Percentiles rank a stretch among this genome's conserved stretches.
Conservation (phyloP, 768 basidiomycete genomes). For the Tylopilus felleus region DNA sequence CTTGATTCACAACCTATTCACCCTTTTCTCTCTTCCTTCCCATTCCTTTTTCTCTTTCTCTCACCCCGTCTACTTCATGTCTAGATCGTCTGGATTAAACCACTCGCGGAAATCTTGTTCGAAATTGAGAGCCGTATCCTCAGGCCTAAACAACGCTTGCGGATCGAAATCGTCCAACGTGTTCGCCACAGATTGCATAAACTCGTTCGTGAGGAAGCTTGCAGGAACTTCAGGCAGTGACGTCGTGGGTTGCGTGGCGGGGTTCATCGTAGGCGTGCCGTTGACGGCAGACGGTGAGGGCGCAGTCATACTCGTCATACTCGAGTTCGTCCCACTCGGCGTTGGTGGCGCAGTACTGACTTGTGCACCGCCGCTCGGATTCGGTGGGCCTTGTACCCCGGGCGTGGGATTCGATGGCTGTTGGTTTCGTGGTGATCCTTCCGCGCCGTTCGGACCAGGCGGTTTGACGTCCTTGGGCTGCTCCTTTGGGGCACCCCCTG, state of each 20-base stretch:
- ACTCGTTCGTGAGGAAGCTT: constrained; percentile 33
- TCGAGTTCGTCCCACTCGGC: constrained; percentile 31
- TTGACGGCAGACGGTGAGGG: constrained; percentile 38
- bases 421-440: constrained; percentile 45
- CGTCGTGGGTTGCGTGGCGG: constrained; percentile 24
- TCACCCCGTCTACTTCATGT: constrained; percentile 20
- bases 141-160: constrained; percentile 39
- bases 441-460: constrained; percentile 27
- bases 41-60: no score
- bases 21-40: not conserved
- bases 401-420: constrained; percentile 28
- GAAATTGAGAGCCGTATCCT: constrained; percentile 53
- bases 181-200: constrained; percentile 42
- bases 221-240: constrained; percentile 27
- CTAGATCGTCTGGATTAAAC: constrained; percentile 56
- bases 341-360: constrained; percentile 37
- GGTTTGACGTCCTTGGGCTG: constrained; percentile 34
- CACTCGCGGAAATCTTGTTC: constrained; percentile 78
- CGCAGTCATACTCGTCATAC: constrained; percentile 36
- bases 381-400: constrained; percentile 23
- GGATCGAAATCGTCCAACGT: constrained; percentile 40
- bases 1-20: constrained; percentile 1
- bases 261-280: constrained; percentile 29
- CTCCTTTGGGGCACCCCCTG: constrained; percentile 30
- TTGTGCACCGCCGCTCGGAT: constrained; percentile 16